Evolutionary conservation across 1,284 basidiomycete genomes (phyloP).

Genomic region (Athelia sp.): DNA sequence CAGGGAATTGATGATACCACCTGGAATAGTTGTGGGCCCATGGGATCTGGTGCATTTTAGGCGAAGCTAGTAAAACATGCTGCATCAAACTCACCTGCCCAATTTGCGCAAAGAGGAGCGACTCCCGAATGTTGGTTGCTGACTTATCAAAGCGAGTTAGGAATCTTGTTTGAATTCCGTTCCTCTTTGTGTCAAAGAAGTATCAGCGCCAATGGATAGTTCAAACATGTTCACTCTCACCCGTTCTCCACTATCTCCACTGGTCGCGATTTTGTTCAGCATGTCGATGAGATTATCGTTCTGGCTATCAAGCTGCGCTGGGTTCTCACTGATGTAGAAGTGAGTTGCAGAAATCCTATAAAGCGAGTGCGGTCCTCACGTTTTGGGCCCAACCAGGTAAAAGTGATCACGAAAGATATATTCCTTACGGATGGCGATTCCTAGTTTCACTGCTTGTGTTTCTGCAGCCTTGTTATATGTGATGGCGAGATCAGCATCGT

Average conservation of each 20-base stretch:
- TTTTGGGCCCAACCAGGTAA: conserved; percentile 29
- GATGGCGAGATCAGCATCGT: conserved; percentile 38
- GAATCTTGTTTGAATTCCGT: conserved; percentile 38
- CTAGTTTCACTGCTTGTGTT: conserved; percentile 21
- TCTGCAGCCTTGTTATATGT: conserved; percentile 49
- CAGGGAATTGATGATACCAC: conserved; percentile 51
- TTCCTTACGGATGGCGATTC: conserved; percentile 22
- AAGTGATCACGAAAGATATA: conserved; percentile 45
- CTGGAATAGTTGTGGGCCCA: conserved; percentile 44
- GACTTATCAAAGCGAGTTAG: conserved; percentile 49
- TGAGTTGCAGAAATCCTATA: background rate
- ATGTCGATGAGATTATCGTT: conserved; percentile 31
- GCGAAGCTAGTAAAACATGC: background rate
- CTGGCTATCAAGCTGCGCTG: conserved; percentile 25
- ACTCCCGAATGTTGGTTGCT: conserved; percentile 52
- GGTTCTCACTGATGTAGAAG: conserved; percentile 16
- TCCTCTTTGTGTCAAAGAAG: conserved; percentile 15
- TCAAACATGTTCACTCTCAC: conserved; percentile 18
- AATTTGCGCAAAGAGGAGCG: conserved; percentile 38
- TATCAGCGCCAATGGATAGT: background rate
- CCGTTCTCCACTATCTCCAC: conserved; percentile 29
- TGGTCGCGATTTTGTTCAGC: conserved; percentile 37
- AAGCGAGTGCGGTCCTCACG: background rate
- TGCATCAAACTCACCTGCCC: conserved; percentile 32
- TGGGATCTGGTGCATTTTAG: conserved; percentile 32